A percentile compares a stretch with the other conserved stretches of the same genome.
Conservation (phyloP, 371 early-diverging fungal genomes). For the Mortierella sp. region DNA sequence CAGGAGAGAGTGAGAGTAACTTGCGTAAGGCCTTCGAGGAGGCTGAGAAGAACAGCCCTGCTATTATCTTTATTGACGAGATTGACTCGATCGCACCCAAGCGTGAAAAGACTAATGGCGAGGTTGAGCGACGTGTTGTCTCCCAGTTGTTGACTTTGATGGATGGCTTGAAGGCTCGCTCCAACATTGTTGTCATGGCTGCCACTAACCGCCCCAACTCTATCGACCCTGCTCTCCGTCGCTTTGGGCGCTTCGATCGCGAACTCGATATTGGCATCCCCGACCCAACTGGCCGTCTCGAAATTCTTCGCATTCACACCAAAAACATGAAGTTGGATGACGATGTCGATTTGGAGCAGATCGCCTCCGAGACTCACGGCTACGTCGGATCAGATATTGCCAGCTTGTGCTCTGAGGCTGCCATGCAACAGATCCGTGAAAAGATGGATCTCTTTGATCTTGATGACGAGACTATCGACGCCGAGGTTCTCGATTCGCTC, state of each 20-base stretch:
- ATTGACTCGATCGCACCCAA: constrained; percentile 99
- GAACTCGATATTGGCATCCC: constrained; percentile 99
- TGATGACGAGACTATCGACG: constrained; percentile 99
- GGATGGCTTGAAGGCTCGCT: constrained; percentile 99
- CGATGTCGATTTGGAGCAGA: constrained; percentile 98
- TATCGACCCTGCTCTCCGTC: constrained; percentile 99
- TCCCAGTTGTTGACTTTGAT: constrained; percentile 99
- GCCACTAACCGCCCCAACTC: constrained; percentile 99
- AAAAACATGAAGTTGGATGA: constrained; percentile 99
- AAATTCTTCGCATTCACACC: constrained; percentile 99
- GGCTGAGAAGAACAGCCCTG: constrained; percentile 98
- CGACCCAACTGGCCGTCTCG: constrained; percentile 98
- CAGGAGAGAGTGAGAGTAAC: constrained; percentile 99
- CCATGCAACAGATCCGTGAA: constrained; percentile 99
- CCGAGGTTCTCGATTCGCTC: constrained; percentile 95
- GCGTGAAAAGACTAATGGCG: constrained; percentile 99
- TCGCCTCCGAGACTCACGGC: constrained; percentile 99
- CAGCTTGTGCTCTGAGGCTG: constrained; percentile 99
- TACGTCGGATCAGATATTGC: constrained; percentile 99
- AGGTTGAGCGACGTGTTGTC: constrained; percentile 99
- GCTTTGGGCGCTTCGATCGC: constrained; percentile 99
- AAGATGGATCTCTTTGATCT: constrained; percentile 99
- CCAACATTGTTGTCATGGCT: constrained; percentile 98
- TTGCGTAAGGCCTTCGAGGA: constrained; percentile 99
- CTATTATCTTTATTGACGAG: constrained; percentile 99